Base-by-base conservation (phyloP, 2,329 filamentous ascomycete species). In the Fusarium sp. region DNA sequence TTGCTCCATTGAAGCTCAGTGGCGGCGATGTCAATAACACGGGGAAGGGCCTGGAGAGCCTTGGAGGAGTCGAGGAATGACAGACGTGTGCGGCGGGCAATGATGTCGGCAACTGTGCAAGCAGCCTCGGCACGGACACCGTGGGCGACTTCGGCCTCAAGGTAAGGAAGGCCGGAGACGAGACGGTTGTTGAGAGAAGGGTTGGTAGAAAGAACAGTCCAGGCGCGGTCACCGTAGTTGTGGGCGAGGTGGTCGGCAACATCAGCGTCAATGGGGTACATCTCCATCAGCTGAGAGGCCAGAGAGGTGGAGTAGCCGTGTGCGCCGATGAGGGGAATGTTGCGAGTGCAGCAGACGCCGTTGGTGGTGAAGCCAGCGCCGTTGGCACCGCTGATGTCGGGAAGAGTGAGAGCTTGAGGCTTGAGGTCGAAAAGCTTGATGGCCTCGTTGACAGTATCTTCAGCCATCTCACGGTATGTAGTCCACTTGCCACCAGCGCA, bases 401-500 rank as follows among this genome's bases (percentile, higher is more conserved):
- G 88, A 53, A 88, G 80, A 20, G 80, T 61, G 15, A 90, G 75
- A 26, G 84, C 79, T 10, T 79, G 78, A 7, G 90, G 81, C 51
- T 82, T 79, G 30, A 94, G 84, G 38, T 82, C 77, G 77, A 93
- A 94, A 51, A 86, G 83, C 65, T 85, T 82, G 79, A 94, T 85
- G 30, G 92, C 92, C 74, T 93, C 89, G 75, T 95, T 92, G 65
- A 96, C 92, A 47, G 91, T 91, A 74, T 95, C 92, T 78, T 96
- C 91, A 53, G 92, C 91, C 92, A 96, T 96, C 77, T 94, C 91
- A 57, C 92, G 91, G 81, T 95, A 96, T 12, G 92, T 96, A 8
- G 92, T 96, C 92, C 92, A 95, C 81, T 95, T 96, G 66, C 92
- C 92, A 72, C 92, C 92, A 34, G 92, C 91, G 78, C 92, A 93